Evolutionary conservation across 2,329 filamentous ascomycete species (phyloP).

Genomic region (Zasmidium cellare): DNA sequence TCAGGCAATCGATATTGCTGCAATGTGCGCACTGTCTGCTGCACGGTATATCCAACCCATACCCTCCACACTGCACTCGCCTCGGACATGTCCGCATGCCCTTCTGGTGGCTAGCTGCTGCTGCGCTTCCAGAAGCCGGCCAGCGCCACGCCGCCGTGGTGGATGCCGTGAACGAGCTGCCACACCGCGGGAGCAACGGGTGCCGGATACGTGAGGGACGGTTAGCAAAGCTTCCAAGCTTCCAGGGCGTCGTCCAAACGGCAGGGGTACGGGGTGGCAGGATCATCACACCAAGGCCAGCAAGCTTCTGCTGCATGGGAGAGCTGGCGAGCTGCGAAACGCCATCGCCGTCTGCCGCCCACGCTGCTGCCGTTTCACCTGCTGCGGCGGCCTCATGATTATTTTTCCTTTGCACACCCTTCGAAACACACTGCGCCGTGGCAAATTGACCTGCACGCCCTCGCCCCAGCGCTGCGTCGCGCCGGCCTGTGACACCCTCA

Average conservation of each 20-base stretch:
- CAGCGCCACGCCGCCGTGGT: slow-evolving; percentile 4
- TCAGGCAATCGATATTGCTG: slow-evolving; percentile 5
- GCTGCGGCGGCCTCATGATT: slow-evolving; percentile 1
- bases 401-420: slow-evolving; percentile 4
- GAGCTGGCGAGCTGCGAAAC: slow-evolving; percentile 7
- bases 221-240: slow-evolving; percentile 18
- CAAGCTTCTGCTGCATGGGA: slow-evolving; percentile 8
- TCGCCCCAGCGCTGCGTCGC: slow-evolving; percentile 4
- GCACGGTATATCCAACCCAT: not conserved
- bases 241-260: not conserved
- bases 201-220: not conserved
- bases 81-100: slow-evolving; percentile 8
- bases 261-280: slow-evolving; percentile 16
- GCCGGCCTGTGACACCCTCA: slow-evolving; percentile 10
- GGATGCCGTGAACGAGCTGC: slow-evolving; percentile 1
- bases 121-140: not conserved
- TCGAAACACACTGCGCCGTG: slow-evolving; percentile 4
- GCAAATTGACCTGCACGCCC: slow-evolving; percentile 15
- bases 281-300: not conserved
- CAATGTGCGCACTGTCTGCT: not conserved
- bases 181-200: slow-evolving; percentile 10
- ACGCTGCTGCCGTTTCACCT: slow-evolving; percentile 11
- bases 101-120: slow-evolving; percentile 6
- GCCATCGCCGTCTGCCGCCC: not conserved
- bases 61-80: no score